These are phyloP conservation scores for Lycium ferocissimum DNA, from an alignment of 257 asterid species.

Conservation along the genomic window DNA sequence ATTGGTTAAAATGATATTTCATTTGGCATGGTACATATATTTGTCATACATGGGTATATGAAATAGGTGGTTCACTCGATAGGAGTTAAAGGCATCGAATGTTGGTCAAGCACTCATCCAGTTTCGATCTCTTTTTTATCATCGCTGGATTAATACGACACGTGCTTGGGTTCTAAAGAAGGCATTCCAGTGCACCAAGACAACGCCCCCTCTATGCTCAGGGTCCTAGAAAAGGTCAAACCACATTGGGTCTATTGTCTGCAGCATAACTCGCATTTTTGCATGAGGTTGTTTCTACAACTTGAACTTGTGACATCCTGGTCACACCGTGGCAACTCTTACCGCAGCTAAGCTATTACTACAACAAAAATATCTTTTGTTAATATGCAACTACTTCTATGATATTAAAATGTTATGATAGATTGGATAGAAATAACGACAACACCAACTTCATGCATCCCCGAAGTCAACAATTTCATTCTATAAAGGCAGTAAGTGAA, in stretches of 20 bases:
- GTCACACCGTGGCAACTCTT: neutral
- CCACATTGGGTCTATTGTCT: neutral
- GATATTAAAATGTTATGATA: neutral
- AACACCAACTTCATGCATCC: slow-evolving; percentile 12
- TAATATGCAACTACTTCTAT: neutral
- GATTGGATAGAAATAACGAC: neutral
- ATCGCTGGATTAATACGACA: neutral
- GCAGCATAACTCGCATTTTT: neutral
- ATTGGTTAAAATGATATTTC: neutral
- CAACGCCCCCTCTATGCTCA: neutral
- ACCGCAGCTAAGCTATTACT: neutral
- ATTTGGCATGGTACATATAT: neutral
- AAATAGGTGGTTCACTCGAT: neutral
- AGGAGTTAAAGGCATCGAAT: neutral
- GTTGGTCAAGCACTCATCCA: neutral
- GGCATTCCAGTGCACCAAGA: neutral
- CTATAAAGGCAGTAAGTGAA: slow-evolving; percentile 10
- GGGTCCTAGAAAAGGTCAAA: neutral
- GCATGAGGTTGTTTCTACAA: neutral
- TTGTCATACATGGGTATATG: neutral
- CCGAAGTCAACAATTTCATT: neutral
- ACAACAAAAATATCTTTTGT: neutral
- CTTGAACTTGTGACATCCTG: neutral
- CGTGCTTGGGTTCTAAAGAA: neutral
- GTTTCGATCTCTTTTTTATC: neutral